Base-by-base conservation (phyloP, 192 early-diverging fungal species). In the Backusella tuberculispora region DNA sequence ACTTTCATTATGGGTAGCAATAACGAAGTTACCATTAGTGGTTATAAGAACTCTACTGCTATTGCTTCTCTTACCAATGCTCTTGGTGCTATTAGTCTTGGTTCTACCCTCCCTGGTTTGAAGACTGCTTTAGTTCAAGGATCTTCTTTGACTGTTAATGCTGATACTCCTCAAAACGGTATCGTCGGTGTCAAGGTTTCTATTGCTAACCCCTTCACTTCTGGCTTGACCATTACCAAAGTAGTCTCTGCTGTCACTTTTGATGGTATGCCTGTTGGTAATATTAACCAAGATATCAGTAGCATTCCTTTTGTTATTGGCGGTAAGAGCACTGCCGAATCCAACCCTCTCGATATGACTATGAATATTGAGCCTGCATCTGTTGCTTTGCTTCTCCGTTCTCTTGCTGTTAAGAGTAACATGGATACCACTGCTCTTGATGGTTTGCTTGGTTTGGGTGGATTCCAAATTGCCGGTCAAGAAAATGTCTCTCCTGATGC, bases 141-240 rank as follows among this genome's bases (percentile, higher is more conserved):
- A 10, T 76, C 84, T 43, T 38, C 77, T 14, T 66, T 90, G 73
- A 78, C 75, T 45, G 79, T 90, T 38, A 66, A 75, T 14, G 73
- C 74, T 41, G 74, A 84, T 69, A 85, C 86, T 37, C 71, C 79
- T 14, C 66, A 66, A 19, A 86, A 82, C 21, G 80, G 81, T 40
- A 56, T 84, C 46, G 87, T 87, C 53, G 72, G 73, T 74, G 83
- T 85, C 21, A 69, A 72, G 17, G 85, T 90, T 42, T 77, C 78
- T 8, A 76, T 90, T 47, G 80, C 83, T 42, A 86, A 90, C 75
- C 88, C 88, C n/a, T 88, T 90, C 76, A 64, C 72, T 34, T 82
- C 87, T 45, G 75, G 78, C 14, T 69, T 90, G 53, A 74, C 74
- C 34, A 88, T 90, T 76, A 75, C 71, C 24, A 81, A 80, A 41